These are phyloP conservation scores for Penicillium flavigenum DNA, from an alignment of 495 filamentous ascomycete species.

Conservation along the genomic window DNA sequence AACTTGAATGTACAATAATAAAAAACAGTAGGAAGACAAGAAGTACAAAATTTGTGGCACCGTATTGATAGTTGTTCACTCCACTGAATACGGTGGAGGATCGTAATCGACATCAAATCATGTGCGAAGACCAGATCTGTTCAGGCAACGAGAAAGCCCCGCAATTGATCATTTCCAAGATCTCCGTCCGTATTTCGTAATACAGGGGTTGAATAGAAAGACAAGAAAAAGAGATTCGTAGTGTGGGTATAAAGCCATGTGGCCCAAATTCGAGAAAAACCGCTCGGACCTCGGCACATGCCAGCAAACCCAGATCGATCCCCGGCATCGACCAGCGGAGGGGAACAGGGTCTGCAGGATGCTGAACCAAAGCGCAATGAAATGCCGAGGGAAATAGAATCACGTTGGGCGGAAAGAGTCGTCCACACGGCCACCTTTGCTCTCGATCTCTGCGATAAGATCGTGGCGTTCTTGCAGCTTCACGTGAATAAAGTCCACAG, in stretches of 20 bases:
- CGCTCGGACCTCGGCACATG: conserved; percentile 22
- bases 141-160: not conserved
- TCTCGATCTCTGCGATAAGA: conserved; percentile 62
- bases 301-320: not conserved
- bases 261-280: conserved; percentile 4
- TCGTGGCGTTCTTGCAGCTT: conserved; percentile 61
- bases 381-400: not conserved
- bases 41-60: not conserved
- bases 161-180: conserved; percentile 7
- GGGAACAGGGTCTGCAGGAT: conserved; percentile 3
- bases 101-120: conserved; percentile 1
- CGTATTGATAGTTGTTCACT: not conserved
- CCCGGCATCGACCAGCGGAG: conserved; percentile 8
- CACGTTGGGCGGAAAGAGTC: conserved; percentile 43
- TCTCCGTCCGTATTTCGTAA: not conserved
- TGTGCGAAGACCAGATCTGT: not conserved
- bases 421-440: conserved; percentile 56
- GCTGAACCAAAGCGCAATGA: not conserved
- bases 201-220: conserved; percentile 3
- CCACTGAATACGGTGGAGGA: not conserved
- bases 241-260: conserved; percentile 17
- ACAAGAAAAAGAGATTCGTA: conserved; percentile 19
- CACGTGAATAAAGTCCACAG: conserved; percentile 67
- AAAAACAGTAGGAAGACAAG: conserved; percentile 10
- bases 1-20: conserved; percentile 3